Evolutionary conservation across 2,329 filamentous ascomycete genomes (phyloP), one percentile per base, ranked within the genome.

Genomic region (Cryoendolithus antarcticus): DNA sequence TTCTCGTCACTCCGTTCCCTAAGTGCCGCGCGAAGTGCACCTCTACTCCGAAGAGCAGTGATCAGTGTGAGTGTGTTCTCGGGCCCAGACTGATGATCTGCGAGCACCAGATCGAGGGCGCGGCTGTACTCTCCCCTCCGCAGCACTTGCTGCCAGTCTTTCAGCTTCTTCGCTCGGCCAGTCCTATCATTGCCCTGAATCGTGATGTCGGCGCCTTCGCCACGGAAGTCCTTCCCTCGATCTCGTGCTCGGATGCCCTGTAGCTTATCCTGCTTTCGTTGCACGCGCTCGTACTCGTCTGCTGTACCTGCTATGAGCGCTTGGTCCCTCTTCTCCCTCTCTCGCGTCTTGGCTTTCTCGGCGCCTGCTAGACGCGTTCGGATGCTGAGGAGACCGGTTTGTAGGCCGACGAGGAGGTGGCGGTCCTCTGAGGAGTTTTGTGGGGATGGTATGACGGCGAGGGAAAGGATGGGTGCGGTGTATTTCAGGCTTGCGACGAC

Each of bases 401-500:
- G 81, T 79, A 96, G 89, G 59, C 89, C 91, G 1, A 98, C 91
- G 4, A 83, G 86, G 38, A 98, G 74, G 62, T 98, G 91, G 48
- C 86, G 86, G 64, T 98, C 91, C 52, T 88, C 82, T 37, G 74
- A 72, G 39, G 74, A 73, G 9, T 69, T 59, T n/a, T 78, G 78
- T 35, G 39, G 47, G 6, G 76, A 70, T 9, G 73, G 70, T 47
- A 95, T 76, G 33, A 94, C 81, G 43, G 74, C 75, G 43, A 96
- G 72, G 7, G 86, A 83, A 9, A 98, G 75, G 42, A 98, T 82
- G 1, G 91, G 91, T 2, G 86, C 83, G 4, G 86, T 80, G 62
- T 96, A 98, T 64, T 96, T 98, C 44, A 82, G 77, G 38, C 85
- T 89, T 30, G 85, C 82, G n/a, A 96, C 88, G 6, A 96, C 84